Evolutionary conservation across 148 eudicot species (phyloP), one percentile per base, ranked within the genome.

Genomic region (Persicaria tinctoria): DNA sequence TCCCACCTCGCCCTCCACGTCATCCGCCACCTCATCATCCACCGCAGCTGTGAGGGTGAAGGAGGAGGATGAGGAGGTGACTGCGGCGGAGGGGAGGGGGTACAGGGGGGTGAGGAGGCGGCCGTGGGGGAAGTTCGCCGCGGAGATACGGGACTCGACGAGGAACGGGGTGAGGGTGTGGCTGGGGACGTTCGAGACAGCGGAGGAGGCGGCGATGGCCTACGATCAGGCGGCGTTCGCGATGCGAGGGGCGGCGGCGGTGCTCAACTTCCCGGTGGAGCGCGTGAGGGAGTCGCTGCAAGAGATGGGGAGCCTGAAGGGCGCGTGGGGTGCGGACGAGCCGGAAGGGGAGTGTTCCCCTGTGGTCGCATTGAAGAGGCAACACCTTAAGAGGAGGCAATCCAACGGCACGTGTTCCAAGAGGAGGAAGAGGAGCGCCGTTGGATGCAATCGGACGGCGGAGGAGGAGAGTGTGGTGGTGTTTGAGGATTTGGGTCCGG

Each of bases 201-300:
- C 87, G 0, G 90, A 86, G 79, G 88, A 80, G 6, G 94, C 91
- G 5, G 94, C 94, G 6, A 8, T 88, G 78, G 94, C 91, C 0
- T 88, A 90, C 47, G 94, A 90, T 70, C 94, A 86, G 18, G 94
- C 91, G 14, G 94, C 94, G 27, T 88, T 80, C 13, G 62, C 94
- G 8, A 86, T 81, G 82, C 51, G 87, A 49, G 94, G 91, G 4
- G 14, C 80, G 7, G 44, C 77, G 63, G 90, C 91, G 17, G 84
- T 88, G 78, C 83, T 90, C 23, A 89, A 89, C 41, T 89, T 84
- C 47, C 84, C 89, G 20, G 80, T 66, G 38, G 90, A 85, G 74
- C 73, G 77, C 12, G 92, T 86, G 0, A 59, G 57, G 78, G 84
- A 86, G 27, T 86, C 89, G 18, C 76, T 88, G 38, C 68, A 77